phyloP scores from a whole-genome alignment of 495 filamentous ascomycete genomes.

The Tuber calosporum region DNA sequence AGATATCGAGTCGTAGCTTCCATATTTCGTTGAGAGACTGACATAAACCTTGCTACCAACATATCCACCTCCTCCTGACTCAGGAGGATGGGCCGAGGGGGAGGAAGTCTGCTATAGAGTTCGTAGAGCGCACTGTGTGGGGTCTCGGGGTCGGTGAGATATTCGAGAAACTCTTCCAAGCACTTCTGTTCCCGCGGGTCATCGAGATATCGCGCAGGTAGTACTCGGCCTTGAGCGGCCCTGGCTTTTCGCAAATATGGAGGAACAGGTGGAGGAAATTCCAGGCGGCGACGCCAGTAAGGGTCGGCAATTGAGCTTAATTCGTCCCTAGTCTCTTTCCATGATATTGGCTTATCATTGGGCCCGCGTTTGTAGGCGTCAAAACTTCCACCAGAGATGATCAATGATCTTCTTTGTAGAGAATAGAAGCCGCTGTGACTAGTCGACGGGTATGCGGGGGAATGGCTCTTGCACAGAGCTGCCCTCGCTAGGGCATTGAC shows the following conservation, averaged over 20 bases:
- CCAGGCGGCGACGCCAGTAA: constrained; percentile 10
- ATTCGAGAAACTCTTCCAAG: constrained; percentile 46
- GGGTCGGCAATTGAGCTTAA: constrained; percentile 25
- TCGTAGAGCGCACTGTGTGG: constrained; percentile 54
- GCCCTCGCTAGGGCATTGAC: constrained; percentile 59
- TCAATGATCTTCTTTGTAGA: constrained; percentile 9
- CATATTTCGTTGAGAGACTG: constrained; percentile 52
- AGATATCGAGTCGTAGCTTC: constrained; percentile 71
- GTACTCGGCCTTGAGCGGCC: not conserved
- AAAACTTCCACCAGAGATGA: constrained; percentile 7
- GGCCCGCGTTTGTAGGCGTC: not conserved
- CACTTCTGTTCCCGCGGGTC: constrained; percentile 5
- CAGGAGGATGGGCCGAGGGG: constrained; percentile 61
- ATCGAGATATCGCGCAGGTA: constrained; percentile 18
- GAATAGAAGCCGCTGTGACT: not conserved
- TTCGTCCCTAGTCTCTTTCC: constrained; percentile 15
- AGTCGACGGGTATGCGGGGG: constrained; percentile 31
- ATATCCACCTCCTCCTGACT: constrained; percentile 52
- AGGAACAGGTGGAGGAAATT: not conserved
- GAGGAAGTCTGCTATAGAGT: constrained; percentile 56
- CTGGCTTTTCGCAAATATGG: not conserved
- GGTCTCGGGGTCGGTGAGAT: constrained; percentile 45
- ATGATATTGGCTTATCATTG: constrained; percentile 15
- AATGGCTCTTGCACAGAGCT: constrained; percentile 55
- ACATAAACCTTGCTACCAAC: constrained; percentile 63